These are phyloP conservation scores for Nothophytophthora sp. DNA, from an alignment of 352 stramenopile genomes.

Conservation along the genomic window DNA sequence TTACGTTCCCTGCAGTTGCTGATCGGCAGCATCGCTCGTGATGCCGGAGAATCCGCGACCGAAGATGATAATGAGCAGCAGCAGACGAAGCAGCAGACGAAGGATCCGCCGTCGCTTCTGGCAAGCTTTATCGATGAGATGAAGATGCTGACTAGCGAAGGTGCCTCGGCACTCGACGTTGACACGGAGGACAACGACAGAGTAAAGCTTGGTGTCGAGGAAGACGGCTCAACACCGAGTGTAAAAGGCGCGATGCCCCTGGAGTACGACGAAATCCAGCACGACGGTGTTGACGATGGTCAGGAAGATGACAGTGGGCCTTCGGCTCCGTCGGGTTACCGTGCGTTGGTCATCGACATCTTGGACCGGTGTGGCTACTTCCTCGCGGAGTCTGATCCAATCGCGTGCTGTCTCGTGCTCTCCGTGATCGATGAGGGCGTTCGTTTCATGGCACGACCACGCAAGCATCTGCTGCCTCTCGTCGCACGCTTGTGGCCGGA, in stretches of 20 bases:
- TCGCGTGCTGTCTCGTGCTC: conserved; percentile 76
- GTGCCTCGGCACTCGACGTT: conserved; percentile 23
- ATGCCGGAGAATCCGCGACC: conserved; percentile 13
- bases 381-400: conserved; percentile 61
- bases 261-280: conserved; percentile 48
- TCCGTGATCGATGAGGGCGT: conserved; percentile 69
- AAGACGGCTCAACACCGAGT: conserved; percentile 14
- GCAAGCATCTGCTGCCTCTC: conserved; percentile 67
- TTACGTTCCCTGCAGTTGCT: conserved; percentile 68
- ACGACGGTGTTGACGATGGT: conserved; percentile 23
- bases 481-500: conserved; percentile 78
- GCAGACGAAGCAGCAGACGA: conserved; percentile 1
- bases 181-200: conserved; percentile 16
- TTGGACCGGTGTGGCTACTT: conserved; percentile 81
- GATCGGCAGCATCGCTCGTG: conserved; percentile 40
- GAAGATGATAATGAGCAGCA: conserved; percentile 3
- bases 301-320: conserved; percentile 22
- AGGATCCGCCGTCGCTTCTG: conserved; percentile 28
- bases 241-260: conserved; percentile 73
- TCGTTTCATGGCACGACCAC: conserved; percentile 37
- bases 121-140: conserved; percentile 69
- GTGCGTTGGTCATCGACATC: conserved; percentile 67
- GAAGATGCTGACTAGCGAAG: conserved; percentile 42
- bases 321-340: conserved; percentile 30
- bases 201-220: conserved; percentile 5